Evolutionary conservation across 768 basidiomycete genomes (phyloP).

Genomic region (Suillus ampliporus): DNA sequence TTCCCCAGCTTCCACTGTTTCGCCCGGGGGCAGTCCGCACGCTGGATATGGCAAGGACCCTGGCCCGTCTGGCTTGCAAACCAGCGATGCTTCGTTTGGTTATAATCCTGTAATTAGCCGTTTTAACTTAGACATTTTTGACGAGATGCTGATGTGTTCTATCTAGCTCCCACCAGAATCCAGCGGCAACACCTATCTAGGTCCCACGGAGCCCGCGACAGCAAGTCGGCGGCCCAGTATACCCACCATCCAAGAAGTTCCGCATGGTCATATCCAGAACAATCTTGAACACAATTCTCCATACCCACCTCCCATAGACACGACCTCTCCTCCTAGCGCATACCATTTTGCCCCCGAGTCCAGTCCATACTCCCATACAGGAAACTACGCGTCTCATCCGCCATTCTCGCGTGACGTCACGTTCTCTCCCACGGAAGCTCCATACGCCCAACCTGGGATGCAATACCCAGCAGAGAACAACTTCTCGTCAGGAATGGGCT

Average conservation of each 20-base stretch:
- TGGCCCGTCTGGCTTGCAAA: slow-evolving; percentile 26
- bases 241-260: slow-evolving; percentile 23
- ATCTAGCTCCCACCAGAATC: slow-evolving; percentile 12
- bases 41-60: slow-evolving; percentile 30
- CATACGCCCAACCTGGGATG: slow-evolving; percentile 18
- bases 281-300: slow-evolving; percentile 16
- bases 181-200: slow-evolving; percentile 21
- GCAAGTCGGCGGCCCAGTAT: slow-evolving; percentile 34
- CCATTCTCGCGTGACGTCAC: slow-evolving; percentile 19
- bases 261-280: slow-evolving; percentile 30
- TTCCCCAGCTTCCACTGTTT: slow-evolving; percentile 52
- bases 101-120: slow-evolving; percentile 24
- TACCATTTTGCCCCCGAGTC: slow-evolving; percentile 12
- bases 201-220: slow-evolving; percentile 24
- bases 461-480: slow-evolving; percentile 25
- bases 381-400: slow-evolving; percentile 20
- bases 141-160: neutral
- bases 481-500: slow-evolving; percentile 14
- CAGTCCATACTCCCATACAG: slow-evolving; percentile 18
- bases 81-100: slow-evolving; percentile 32
- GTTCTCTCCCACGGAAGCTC: slow-evolving; percentile 5
- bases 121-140: neutral
- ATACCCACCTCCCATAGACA: slow-evolving; percentile 20
- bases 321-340: slow-evolving; percentile 25
- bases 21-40: slow-evolving; percentile 44